A percentile compares a stretch with the other conserved stretches of the same genome.
Evolutionary conservation across 2,329 filamentous ascomycete species (phyloP).

Genomic region (Exophiala aquamarina): DNA sequence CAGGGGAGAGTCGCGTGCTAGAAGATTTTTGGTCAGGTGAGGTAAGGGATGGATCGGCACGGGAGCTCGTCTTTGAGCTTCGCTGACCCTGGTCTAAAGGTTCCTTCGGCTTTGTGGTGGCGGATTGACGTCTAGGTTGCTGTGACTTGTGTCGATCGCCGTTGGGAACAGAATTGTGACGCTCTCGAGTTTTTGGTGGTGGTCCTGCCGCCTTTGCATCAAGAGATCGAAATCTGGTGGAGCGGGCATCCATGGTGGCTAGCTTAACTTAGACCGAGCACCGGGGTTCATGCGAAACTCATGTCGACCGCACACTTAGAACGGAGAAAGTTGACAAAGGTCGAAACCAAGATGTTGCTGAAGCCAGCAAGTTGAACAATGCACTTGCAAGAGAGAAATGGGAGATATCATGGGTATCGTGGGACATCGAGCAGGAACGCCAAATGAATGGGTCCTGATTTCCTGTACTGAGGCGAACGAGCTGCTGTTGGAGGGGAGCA

Average conservation of each 20-base stretch:
- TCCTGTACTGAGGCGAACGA: no score
- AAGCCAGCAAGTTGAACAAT: no score
- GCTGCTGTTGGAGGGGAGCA: no score
- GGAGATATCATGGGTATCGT: slow-evolving; percentile 19
- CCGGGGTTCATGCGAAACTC: no score
- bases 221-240: slow-evolving; percentile 27
- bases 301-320: no score
- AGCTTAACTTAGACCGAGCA: no score
- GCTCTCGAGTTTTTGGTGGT: slow-evolving; percentile 22
- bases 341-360: no score
- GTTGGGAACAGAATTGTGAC: slow-evolving; percentile 26
- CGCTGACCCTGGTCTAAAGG: slow-evolving; percentile 7
- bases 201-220: slow-evolving; percentile 21
- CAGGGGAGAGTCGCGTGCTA: slow-evolving; percentile 6
- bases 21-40: slow-evolving; percentile 11
- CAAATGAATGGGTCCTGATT: slow-evolving; percentile 24
- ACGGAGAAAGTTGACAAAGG: no score
- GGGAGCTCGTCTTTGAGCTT: slow-evolving; percentile 20
- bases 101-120: slow-evolving; percentile 19
- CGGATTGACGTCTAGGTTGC: slow-evolving; percentile 20
- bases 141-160: slow-evolving; percentile 23
- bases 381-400: slow-evolving; percentile 7
- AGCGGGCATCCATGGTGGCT: slow-evolving; percentile 26
- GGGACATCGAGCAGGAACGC: slow-evolving; percentile 17
- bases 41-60: slow-evolving; percentile 12